Evolutionary conservation across 805 yeast genomes (phyloP).

Genomic region (Wickerhamiella sorbophila): DNA sequence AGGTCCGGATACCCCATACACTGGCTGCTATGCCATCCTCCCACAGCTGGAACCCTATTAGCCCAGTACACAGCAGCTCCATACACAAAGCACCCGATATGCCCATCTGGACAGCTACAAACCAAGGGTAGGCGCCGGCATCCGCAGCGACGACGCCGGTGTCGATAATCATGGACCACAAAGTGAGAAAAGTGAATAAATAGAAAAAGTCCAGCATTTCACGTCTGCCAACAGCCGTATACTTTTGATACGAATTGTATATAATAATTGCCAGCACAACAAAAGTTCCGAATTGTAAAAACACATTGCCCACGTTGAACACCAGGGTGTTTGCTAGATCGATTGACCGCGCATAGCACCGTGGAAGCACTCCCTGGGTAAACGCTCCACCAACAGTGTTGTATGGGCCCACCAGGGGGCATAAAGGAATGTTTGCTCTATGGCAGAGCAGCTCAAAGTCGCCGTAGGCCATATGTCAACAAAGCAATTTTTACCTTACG

Average conservation of each 20-base stretch:
- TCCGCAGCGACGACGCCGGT: slow-evolving; percentile 90
- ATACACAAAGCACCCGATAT: slow-evolving; percentile 57
- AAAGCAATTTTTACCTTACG: not conserved
- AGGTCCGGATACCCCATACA: slow-evolving; percentile 38
- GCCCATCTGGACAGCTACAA: slow-evolving; percentile 72
- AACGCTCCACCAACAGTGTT: slow-evolving; percentile 12
- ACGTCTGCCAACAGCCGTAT: slow-evolving; percentile 85
- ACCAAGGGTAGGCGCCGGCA: slow-evolving; percentile 56
- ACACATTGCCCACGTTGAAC: slow-evolving; percentile 77
- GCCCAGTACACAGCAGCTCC: slow-evolving; percentile 55
- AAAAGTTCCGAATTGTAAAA: slow-evolving; percentile 66
- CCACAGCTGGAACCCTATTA: slow-evolving; percentile 81
- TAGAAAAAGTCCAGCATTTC: slow-evolving; percentile 71
- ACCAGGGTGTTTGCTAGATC: slow-evolving; percentile 83
- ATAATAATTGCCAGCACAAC: slow-evolving; percentile 52
- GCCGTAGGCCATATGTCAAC: slow-evolving; percentile 44
- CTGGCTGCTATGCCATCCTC: slow-evolving; percentile 77
- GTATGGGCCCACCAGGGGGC: slow-evolving; percentile 54
- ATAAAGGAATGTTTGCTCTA: slow-evolving; percentile 61
- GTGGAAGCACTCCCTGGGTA: slow-evolving; percentile 50
- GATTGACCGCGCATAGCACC: slow-evolving; percentile 75
- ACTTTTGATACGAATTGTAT: slow-evolving; percentile 65
- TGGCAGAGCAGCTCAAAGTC: slow-evolving; percentile 48
- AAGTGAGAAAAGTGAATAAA: slow-evolving; percentile 40
- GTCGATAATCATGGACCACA: slow-evolving; percentile 65